A percentile compares a stretch with the other conserved stretches of the same genome.
These are phyloP conservation scores for Yarrowia osloensis DNA, from an alignment of 805 yeast species.

Conservation along the genomic window DNA sequence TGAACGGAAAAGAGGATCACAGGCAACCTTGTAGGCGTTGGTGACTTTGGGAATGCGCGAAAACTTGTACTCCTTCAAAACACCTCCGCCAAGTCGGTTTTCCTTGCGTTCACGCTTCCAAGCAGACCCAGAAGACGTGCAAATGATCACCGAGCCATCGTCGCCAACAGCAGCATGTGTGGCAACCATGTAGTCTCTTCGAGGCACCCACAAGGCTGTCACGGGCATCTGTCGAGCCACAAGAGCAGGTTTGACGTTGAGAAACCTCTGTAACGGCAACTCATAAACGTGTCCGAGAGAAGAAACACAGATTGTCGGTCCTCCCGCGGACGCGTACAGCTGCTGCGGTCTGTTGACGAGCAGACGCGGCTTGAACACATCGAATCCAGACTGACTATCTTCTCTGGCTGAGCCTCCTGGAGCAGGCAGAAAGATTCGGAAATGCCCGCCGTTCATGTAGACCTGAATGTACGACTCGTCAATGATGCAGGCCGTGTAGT, in stretches of 20 bases:
- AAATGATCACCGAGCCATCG: conserved; percentile 69
- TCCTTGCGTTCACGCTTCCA: conserved; percentile 44
- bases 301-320: conserved; percentile 36
- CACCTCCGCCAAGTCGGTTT: conserved; percentile 37
- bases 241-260: conserved; percentile 31
- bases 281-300: conserved; percentile 38
- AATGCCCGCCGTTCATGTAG: conserved; percentile 58
- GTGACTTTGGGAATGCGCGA: conserved; percentile 56
- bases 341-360: conserved; percentile 30
- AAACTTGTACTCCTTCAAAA: conserved; percentile 52
- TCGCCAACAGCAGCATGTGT: conserved; percentile 66
- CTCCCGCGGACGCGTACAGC: conserved; percentile 36
- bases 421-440: conserved; percentile 47
- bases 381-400: conserved; percentile 31
- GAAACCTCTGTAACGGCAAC: conserved; percentile 36
- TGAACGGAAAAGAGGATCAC: conserved; percentile 65
- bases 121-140: conserved; percentile 70
- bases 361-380: conserved; percentile 33
- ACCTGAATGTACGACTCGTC: conserved; percentile 62
- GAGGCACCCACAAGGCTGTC: conserved; percentile 38
- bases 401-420: conserved; percentile 35
- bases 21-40: conserved; percentile 60
- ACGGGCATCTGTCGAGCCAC: conserved; percentile 33
- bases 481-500: conserved; percentile 66
- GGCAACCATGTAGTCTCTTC: conserved; percentile 55